Percentiles rank a stretch among this genome's conserved stretches.
phyloP scores from a whole-genome alignment of 768 basidiomycete species.

The Tulasnella sp. region DNA sequence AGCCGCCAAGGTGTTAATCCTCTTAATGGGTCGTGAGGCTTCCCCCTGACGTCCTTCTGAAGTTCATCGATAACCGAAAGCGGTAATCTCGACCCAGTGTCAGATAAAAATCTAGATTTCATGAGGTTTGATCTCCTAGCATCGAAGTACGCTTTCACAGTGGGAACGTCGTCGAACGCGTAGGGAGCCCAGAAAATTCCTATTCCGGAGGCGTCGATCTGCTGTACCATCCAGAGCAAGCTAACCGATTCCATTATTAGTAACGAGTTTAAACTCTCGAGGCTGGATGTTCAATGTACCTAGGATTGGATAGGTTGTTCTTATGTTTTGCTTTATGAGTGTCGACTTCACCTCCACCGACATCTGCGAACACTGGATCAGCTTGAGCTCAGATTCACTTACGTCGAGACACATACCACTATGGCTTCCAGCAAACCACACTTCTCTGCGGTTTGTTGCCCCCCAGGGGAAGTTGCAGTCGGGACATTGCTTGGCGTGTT shows the following conservation, averaged over 20 bases:
- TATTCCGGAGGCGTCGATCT: too few species aligned
- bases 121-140: too few species aligned
- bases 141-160: too few species aligned
- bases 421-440: conserved; percentile 62
- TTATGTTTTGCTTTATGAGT: neutral
- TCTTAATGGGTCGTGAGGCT: neutral
- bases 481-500: neutral
- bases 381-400: neutral
- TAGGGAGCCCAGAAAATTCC: too few species aligned
- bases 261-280: neutral
- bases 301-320: neutral
- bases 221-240: too few species aligned
- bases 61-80: neutral
- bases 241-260: too few species aligned
- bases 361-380: neutral
- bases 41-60: neutral
- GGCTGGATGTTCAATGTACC: neutral
- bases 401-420: conserved; percentile 23
- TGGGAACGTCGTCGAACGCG: too few species aligned
- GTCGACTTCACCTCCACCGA: neutral
- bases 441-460: conserved; percentile 52
- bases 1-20: neutral
- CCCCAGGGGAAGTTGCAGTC: conserved; percentile 6
- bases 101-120: too few species aligned
- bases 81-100: too few species aligned